Evolutionary conservation across 495 filamentous ascomycete genomes (phyloP), one percentile per base, ranked within the genome.

Genomic region (Tuber brumale): DNA sequence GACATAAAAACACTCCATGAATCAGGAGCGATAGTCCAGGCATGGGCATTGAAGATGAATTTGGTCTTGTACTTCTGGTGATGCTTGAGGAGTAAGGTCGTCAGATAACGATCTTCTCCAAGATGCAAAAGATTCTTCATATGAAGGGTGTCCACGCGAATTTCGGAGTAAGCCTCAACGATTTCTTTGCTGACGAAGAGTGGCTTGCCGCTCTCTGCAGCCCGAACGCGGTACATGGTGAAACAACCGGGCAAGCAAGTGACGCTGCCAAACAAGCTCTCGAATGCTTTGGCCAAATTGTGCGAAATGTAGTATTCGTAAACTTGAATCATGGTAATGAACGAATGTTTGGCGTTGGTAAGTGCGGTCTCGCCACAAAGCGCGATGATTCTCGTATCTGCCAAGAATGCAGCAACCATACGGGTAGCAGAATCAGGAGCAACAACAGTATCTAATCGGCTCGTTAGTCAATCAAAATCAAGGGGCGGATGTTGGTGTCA

Each of bases 291-390:
- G 81, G 92, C 91, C 80, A 99, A 87, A 84, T 99, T 96, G 87
- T 99, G 95, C 73, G 96, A 98, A 77, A 99, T 99, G 86, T 94
- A 99, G 87, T 99, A 83, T 85, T 99, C 95, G 87, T 99, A 99
- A 27, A 99, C 95, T 85, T 99, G 95, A 77, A 99, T 98, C 94
- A 98, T 98, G 45, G 95, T 99, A 76, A 95, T 88, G 79, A 94
- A 92, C 21, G 94, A 97, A 23, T 92, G 88, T 84, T 97, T 97
- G 72, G 94, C 92, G 82, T 99, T 99, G 71, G 92, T 93, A 41
- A 99, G 87, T 16, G 92, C 91, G 0, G 95, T 99, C 84, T 99
- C 95, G 81, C 95, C 95, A 83, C 96, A 99, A 72, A 95, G 89
- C 79, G 92, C 95, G 82, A 97, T 93, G 35, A 98, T 87, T 70